Conservation (phyloP, 2,329 filamentous ascomycete genomes). For the Curvularia spicifera region DNA sequence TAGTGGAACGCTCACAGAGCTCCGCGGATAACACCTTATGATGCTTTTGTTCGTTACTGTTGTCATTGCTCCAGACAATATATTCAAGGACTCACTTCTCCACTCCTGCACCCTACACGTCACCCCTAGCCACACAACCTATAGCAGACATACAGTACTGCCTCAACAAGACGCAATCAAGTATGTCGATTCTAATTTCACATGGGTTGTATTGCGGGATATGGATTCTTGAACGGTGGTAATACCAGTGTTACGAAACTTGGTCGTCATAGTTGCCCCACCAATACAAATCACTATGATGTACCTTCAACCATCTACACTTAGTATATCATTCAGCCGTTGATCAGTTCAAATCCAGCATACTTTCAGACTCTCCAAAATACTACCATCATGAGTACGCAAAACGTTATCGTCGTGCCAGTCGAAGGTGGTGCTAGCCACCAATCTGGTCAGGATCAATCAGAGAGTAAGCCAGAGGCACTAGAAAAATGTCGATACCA, state of each 20-base stretch:
- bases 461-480: neutral
- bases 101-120: neutral
- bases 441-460: neutral
- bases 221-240: neutral
- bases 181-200: neutral
- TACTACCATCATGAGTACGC: neutral
- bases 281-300: slow-evolving; percentile 4
- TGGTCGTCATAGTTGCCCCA: slow-evolving; percentile 1
- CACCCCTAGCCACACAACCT: neutral
- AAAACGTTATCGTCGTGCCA: neutral
- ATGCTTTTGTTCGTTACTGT: neutral
- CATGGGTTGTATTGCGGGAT: neutral
- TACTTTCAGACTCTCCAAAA: neutral
- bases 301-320: neutral
- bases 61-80: no score
- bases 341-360: neutral
- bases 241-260: slow-evolving; percentile 1
- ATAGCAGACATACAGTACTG: neutral
- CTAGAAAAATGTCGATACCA: no score
- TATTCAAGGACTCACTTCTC: neutral
- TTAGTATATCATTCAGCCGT: neutral
- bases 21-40: neutral
- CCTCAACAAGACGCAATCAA: neutral
- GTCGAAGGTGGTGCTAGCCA: neutral
- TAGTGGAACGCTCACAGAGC: neutral